Evolutionary conservation across 306 rosid species (phyloP), one percentile per base, ranked within the genome.

Genomic region (Ziziphus jujuba): DNA sequence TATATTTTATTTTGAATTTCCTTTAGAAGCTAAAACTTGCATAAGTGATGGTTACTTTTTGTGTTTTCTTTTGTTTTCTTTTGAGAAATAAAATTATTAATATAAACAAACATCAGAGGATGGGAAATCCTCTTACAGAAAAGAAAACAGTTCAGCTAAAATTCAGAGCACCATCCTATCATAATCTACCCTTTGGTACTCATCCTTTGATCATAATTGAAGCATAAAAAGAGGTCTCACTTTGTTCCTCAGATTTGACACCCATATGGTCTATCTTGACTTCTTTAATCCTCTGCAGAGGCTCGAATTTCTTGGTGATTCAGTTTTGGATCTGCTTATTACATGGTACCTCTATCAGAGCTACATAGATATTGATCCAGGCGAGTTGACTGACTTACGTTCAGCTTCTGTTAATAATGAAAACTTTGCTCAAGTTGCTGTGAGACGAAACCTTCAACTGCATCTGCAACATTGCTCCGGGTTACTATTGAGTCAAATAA

Each of bases 251-350:
- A 40, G 12, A 40, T 9, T 40, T 40, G 45, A 40, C 45, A 8
- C 45, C 45, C 45, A 40, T 6, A 3, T 1, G 45, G 12, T 40
- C 15, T 44, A 6, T 56, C 58, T 70, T 47, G 50, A 77, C 74
- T 57, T 72, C 19, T 64, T 81, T 69, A 68, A 67, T 49, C 56
- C 75, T 70, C 66, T 28, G 77, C 90, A 93, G 99, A 82, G 97
- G 80, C 95, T 93, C 45, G 97, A 93, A 73, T 93, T 86, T 87
- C 96, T 93, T 15, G 99, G 99, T 0, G 99, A 90, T 67, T 78
- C 96, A 4, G 97, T 90, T 35, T 78, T 93, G 82, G 99, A 90
- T 85, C 68, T 93, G 61, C 99, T 93, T 67, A 87, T 90, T 73
- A 90, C 99, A 56, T 56, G 87, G 89, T 75, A 93, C 81, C 88